Evolutionary conservation across 2,329 filamentous ascomycete genomes (phyloP), one percentile per base, ranked within the genome.

Genomic region (Macrophomina pseudophaseolina): DNA sequence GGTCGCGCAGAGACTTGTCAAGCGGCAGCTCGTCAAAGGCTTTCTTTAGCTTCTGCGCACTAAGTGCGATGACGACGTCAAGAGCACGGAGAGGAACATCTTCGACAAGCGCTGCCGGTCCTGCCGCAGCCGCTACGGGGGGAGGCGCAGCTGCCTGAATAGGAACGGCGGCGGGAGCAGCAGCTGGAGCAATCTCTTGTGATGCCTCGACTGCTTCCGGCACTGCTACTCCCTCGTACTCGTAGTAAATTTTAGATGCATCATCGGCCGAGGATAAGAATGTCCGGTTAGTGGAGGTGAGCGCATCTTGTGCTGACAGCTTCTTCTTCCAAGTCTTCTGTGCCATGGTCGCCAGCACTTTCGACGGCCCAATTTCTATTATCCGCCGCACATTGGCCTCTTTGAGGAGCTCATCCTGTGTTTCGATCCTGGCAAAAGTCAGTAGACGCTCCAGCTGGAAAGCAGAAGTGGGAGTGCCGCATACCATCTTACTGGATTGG

Each of bases 1-100:
- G 62, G 32, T 65, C 62, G 40, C 62, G 49, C 42, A 67, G 58
- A 38, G 60, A 52, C 44, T 58, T 65, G 12, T 63, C 64, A 16
- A 23, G 54, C 8, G 66, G 49, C 1, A 67, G 46, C 42, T 67
- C 28, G 60, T 42, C 66, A 62, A 65, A 49, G 38, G 62, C 16
- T 33, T 40, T 18, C 30, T 67, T 67, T 1, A 67, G 51, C 23
- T 44, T 56, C 2, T 48, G 32, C 3, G 65, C 54, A 28, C n/a
- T 28, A 23, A 66, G 23, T 0, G 54, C 33, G 8, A 28, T 23
- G 18, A 66, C 28, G 23, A 66, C 23, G 44, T 66, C 65, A 8
- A 32, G 23, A 7, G 54, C 33, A 14, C 8, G 46, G 11, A 66
- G 28, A 1, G 65, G 46, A 9, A 23, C 33, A 48, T 66, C 65